phyloP scores from a whole-genome alignment of 139 green algal genomes.

The Yamagishiella unicocca region DNA sequence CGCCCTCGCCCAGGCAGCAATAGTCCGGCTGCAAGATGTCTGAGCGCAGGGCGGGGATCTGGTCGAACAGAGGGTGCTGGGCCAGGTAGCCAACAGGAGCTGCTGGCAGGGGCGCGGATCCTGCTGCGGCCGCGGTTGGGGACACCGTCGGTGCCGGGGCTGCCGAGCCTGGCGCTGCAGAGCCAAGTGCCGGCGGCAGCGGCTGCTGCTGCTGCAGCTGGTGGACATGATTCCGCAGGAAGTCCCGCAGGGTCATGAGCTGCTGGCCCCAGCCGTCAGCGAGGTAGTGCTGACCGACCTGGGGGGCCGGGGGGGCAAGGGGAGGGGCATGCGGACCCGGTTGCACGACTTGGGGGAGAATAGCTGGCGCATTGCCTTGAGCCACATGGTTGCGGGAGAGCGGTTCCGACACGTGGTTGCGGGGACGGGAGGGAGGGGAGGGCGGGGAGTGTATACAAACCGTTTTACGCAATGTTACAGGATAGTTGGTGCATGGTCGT shows the following conservation, averaged over 20 bases:
- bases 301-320: neutral
- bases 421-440: neutral
- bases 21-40: constrained; percentile 91
- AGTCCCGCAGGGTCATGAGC: constrained; percentile 88
- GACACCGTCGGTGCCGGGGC: neutral
- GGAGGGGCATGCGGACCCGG: neutral
- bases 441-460: no score
- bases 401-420: neutral
- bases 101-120: neutral
- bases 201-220: neutral
- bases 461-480: no score
- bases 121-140: neutral
- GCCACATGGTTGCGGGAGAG: neutral
- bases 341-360: neutral
- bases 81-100: constrained; percentile 83
- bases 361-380: no score
- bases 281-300: constrained; percentile 88
- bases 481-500: no score
- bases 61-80: constrained; percentile 93
- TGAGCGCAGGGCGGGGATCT: constrained; percentile 84
- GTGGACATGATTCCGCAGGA: constrained; percentile 76
- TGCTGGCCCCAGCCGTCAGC: constrained; percentile 83
- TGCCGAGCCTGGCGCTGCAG: neutral
- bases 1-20: constrained; percentile 70
- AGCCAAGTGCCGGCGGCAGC: neutral